Evolutionary conservation across 108 stramenopile species (phyloP).

Genomic region (Cylindrotheca fusiformis): DNA sequence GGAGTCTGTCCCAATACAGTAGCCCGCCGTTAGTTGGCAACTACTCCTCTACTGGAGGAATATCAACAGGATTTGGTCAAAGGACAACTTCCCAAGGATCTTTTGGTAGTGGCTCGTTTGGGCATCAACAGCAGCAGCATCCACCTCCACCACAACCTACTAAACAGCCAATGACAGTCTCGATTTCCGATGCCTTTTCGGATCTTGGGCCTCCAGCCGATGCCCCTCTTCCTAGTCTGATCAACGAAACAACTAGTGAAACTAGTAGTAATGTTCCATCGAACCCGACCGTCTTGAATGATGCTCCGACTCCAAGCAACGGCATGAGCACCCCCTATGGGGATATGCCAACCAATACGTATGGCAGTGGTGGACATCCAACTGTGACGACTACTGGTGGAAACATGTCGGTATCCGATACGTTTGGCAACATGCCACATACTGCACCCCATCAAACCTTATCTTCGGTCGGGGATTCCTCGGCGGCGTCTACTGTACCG

Average conservation of each 20-base stretch:
- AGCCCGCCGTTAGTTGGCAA: background rate
- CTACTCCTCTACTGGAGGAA: background rate
- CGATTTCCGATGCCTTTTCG: conserved; percentile 21
- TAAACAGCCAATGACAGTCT: background rate
- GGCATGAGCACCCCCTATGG: too few relatives aligned
- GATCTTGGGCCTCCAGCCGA: conserved; percentile 9
- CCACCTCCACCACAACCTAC: background rate
- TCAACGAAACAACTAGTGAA: too few relatives aligned
- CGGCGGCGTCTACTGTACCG: too few relatives aligned
- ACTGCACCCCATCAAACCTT: too few relatives aligned
- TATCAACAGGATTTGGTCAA: background rate
- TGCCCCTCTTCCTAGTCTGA: conserved; percentile 20
- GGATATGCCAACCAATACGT: too few relatives aligned
- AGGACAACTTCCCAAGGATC: background rate
- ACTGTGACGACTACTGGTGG: too few relatives aligned
- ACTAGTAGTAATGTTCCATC: background rate
- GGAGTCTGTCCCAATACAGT: background rate
- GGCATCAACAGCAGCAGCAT: conserved; percentile 1
- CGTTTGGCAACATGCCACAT: too few relatives aligned
- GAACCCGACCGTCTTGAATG: background rate
- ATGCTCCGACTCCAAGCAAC: background rate
- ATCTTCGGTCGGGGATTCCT: too few relatives aligned
- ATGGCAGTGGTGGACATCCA: too few relatives aligned
- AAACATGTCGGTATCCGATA: too few relatives aligned
- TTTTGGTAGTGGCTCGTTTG: background rate